A percentile compares a stretch with the other conserved stretches of the same genome.
Evolutionary conservation across 495 filamentous ascomycete genomes (phyloP).

Genomic region (Penicillium egyptiacum): DNA sequence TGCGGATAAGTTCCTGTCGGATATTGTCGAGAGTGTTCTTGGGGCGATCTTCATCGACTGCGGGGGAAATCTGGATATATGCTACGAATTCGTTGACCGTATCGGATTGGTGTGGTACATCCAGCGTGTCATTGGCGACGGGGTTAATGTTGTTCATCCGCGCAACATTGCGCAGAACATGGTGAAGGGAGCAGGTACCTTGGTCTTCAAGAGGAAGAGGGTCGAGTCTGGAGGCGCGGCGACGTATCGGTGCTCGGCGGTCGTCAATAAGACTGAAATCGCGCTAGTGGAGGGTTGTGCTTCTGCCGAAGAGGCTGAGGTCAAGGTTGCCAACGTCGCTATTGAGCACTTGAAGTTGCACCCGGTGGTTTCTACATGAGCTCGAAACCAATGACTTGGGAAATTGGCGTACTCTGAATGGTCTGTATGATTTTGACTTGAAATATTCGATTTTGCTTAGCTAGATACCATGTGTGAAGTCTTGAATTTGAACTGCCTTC

Average conservation of each 20-base stretch:
- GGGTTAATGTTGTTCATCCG: constrained; percentile 68
- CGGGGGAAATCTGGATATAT: constrained; percentile 54
- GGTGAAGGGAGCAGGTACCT: constrained; percentile 34
- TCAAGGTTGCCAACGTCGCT: constrained; percentile 24
- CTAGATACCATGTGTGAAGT: background rate
- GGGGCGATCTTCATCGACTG: constrained; percentile 88
- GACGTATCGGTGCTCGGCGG: constrained; percentile 12
- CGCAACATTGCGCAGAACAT: constrained; percentile 66
- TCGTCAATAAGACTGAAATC: constrained; percentile 12
- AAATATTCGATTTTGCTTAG: background rate
- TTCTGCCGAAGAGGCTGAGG: constrained; percentile 33
- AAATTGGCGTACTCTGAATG: background rate
- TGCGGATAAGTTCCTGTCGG: constrained; percentile 80
- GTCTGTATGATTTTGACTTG: background rate
- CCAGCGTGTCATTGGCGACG: constrained; percentile 56
- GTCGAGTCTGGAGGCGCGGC: constrained; percentile 8
- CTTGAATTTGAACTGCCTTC: background rate
- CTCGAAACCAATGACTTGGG: background rate
- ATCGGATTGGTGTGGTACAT: constrained; percentile 67
- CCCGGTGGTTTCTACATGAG: background rate
- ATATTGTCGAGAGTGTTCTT: constrained; percentile 77
- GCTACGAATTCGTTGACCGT: constrained; percentile 57
- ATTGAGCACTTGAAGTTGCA: constrained; percentile 16
- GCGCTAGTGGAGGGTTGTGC: constrained; percentile 9
- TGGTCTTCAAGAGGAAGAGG: constrained; percentile 22